Evolutionary conservation across 176 grass and related monocot species (phyloP).

Genomic region (Eleusine coracana): DNA sequence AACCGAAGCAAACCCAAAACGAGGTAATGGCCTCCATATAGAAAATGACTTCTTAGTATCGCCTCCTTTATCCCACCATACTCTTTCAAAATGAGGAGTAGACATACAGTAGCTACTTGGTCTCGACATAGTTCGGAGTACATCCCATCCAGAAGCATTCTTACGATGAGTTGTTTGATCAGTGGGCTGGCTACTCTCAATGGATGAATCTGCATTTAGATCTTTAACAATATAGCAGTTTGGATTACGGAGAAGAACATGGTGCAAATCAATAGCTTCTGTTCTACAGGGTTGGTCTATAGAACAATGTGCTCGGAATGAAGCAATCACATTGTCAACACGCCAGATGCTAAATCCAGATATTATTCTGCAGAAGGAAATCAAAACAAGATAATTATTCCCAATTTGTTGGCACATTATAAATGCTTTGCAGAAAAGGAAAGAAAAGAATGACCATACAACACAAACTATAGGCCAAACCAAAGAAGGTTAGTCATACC

Average conservation of each 20-base stretch:
- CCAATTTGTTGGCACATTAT: not conserved
- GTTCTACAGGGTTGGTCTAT: slow-evolving; percentile 59
- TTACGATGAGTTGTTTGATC: slow-evolving; percentile 47
- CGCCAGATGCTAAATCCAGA: slow-evolving; percentile 89
- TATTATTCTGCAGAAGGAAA: slow-evolving; percentile 45
- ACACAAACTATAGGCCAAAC: slow-evolving; percentile 24
- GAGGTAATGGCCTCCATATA: slow-evolving; percentile 82
- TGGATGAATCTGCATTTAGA: slow-evolving; percentile 45
- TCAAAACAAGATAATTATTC: slow-evolving; percentile 14
- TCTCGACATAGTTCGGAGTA: slow-evolving; percentile 71
- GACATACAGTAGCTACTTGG: slow-evolving; percentile 78
- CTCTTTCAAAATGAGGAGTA: slow-evolving; percentile 96
- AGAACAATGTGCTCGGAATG: slow-evolving; percentile 79
- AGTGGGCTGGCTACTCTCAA: slow-evolving; percentile 47
- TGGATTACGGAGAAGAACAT: slow-evolving; percentile 82
- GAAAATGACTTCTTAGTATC: slow-evolving; percentile 81
- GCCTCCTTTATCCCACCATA: slow-evolving; percentile 98
- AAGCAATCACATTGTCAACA: slow-evolving; percentile 80
- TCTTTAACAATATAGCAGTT: slow-evolving; percentile 63
- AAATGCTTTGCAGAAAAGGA: slow-evolving; percentile 19
- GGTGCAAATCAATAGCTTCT: slow-evolving; percentile 76
- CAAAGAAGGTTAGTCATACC: slow-evolving; percentile 49
- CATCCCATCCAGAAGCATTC: slow-evolving; percentile 75
- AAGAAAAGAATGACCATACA: slow-evolving; percentile 11
- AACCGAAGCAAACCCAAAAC: slow-evolving; percentile 75